Conservation (phyloP, 2,329 filamentous ascomycete species). For the Xylariaceae sp. region DNA sequence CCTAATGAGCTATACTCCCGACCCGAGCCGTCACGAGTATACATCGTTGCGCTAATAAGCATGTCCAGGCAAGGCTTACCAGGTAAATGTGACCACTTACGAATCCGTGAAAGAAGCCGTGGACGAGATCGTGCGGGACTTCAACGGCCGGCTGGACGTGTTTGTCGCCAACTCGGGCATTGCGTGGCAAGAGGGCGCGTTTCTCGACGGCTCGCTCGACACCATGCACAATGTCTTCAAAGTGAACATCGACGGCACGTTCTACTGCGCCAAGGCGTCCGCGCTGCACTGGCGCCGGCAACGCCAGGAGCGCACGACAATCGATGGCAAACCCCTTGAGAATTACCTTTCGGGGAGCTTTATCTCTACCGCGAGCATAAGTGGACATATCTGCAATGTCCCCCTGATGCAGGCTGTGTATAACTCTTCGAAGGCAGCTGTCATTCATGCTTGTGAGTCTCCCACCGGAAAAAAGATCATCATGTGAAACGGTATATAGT, state of each 20-base stretch:
- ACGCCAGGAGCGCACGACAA: constrained; percentile 68
- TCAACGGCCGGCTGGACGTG: constrained; percentile 76
- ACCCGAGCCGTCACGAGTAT: not conserved
- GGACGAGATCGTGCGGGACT: constrained; percentile 63
- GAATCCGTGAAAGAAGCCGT: constrained; percentile 59
- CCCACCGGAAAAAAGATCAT: not conserved
- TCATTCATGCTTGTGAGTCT: constrained; percentile 60
- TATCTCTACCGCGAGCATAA: constrained; percentile 80
- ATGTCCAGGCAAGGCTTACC: constrained; percentile 61
- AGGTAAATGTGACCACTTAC: constrained; percentile 63
- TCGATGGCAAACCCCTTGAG: constrained; percentile 65
- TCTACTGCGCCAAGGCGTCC: constrained; percentile 76
- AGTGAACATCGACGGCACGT: constrained; percentile 77
- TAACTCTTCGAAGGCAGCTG: constrained; percentile 73
- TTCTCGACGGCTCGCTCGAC: constrained; percentile 68
- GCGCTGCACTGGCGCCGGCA: constrained; percentile 73
- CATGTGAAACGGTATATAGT: not conserved
- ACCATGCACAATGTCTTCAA: constrained; percentile 71
- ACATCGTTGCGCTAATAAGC: not conserved
- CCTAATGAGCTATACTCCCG: not conserved
- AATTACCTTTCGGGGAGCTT: constrained; percentile 71
- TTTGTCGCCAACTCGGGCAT: constrained; percentile 83
- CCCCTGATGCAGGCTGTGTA: constrained; percentile 77
- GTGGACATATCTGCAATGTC: constrained; percentile 77
- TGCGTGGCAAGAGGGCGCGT: constrained; percentile 71